Percentiles rank a stretch among this genome's conserved stretches.
These are phyloP conservation scores for Pythium utonaiense DNA, from an alignment of 352 stramenopile species.

Conservation along the genomic window DNA sequence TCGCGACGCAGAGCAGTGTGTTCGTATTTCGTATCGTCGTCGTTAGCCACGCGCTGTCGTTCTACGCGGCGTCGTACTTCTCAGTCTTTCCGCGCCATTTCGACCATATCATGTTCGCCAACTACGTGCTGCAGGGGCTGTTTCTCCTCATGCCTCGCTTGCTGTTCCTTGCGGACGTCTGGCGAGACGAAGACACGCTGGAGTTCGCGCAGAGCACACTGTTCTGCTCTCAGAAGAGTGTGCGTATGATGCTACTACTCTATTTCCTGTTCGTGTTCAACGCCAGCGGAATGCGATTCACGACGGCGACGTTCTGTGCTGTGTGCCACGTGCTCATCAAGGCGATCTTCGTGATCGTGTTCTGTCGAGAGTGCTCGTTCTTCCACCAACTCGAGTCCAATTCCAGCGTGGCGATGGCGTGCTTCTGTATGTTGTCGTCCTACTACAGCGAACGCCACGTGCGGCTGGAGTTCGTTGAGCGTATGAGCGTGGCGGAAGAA, in stretches of 20 bases:
- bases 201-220: slow-evolving; percentile 25
- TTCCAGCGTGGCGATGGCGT: slow-evolving; percentile 44
- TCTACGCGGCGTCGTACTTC: slow-evolving; percentile 41
- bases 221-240: slow-evolving; percentile 57
- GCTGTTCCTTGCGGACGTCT: slow-evolving; percentile 33
- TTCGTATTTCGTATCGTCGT: slow-evolving; percentile 40
- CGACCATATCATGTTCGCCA: slow-evolving; percentile 39
- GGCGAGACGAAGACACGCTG: slow-evolving; percentile 24
- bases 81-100: slow-evolving; percentile 46
- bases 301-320: slow-evolving; percentile 42
- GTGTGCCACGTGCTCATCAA: slow-evolving; percentile 46
- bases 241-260: slow-evolving; percentile 48
- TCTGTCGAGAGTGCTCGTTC: slow-evolving; percentile 48
- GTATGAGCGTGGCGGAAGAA: slow-evolving; percentile 56
- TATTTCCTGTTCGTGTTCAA: slow-evolving; percentile 61
- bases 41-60: slow-evolving; percentile 35
- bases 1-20: slow-evolving; percentile 25
- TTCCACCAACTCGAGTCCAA: slow-evolving; percentile 49
- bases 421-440: slow-evolving; percentile 67
- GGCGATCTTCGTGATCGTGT: slow-evolving; percentile 41
- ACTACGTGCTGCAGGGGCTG: slow-evolving; percentile 54
- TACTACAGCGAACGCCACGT: slow-evolving; percentile 68
- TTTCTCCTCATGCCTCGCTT: slow-evolving; percentile 46
- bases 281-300: slow-evolving; percentile 70
- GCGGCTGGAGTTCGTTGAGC: slow-evolving; percentile 58